These are phyloP conservation scores for Lippia alba DNA, from an alignment of 305 asterid genomes.

Conservation along the genomic window DNA sequence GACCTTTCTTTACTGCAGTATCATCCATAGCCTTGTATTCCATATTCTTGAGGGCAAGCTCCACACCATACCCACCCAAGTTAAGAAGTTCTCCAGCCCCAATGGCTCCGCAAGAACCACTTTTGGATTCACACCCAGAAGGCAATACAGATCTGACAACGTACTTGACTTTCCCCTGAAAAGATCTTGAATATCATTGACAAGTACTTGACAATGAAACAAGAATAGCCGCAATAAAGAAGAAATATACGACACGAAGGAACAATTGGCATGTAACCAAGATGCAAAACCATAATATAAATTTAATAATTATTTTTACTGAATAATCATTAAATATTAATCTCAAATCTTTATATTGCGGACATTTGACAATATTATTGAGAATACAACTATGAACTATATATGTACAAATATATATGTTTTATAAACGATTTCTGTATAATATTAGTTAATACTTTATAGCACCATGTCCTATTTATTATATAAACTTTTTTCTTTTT, in stretches of 20 bases:
- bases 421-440: too few relatives aligned
- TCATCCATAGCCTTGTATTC: slow-evolving; percentile 99
- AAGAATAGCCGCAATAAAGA: neutral
- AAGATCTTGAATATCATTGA: slow-evolving; percentile 19
- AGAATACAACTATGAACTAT: too few relatives aligned
- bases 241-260: slow-evolving; percentile 10
- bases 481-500: too few relatives aligned
- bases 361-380: too few relatives aligned
- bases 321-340: too few relatives aligned
- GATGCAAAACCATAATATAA: slow-evolving; percentile 15
- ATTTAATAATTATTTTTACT: too few relatives aligned
- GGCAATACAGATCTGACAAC: slow-evolving; percentile 93
- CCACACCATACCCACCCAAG: slow-evolving; percentile 98
- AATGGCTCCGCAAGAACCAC: slow-evolving; percentile 75
- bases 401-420: too few relatives aligned
- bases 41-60: slow-evolving; percentile 99
- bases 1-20: slow-evolving; percentile 80
- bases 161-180: slow-evolving; percentile 79
- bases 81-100: slow-evolving; percentile 81
- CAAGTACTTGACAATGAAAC: neutral
- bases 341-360: too few relatives aligned
- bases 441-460: too few relatives aligned
- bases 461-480: too few relatives aligned
- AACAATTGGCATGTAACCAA: slow-evolving; percentile 14
- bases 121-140: slow-evolving; percentile 83